Base-by-base conservation (phyloP, 2,329 filamentous ascomycete species). In the Chrysosporium queenslandicum region DNA sequence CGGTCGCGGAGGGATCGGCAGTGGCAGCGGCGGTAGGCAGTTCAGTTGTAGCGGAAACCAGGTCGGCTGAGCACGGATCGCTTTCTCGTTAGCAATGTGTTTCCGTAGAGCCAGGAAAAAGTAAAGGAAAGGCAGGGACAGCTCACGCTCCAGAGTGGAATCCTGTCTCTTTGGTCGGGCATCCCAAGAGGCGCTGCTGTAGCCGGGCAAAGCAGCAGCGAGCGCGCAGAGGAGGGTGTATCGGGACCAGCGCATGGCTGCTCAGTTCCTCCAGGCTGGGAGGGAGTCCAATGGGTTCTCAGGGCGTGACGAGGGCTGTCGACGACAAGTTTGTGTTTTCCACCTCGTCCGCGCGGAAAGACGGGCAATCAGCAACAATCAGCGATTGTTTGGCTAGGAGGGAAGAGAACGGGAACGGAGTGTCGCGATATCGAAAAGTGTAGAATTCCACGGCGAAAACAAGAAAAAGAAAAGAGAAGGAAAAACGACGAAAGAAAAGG, bases 211-310 rank as follows among this genome's bases (percentile, higher is more conserved):
- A 6, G 36, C 50, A 23, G 50, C 41, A 16, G 42, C 27, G 14
- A 40, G 6, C 12, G 43, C n/a, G 12, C 41, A 46, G 41, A 52
- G n/a, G 23, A 52, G 30, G 29, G 50, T 52, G 18, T 40, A 52
- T 16, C 50, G 50, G 4, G 43, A 47, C 50, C 41, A 52, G 8
- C 29, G 32, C 50, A 52, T 52, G 32, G 40, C 9, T 34, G 29
- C 9, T 23, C 29, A 25, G 3, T 23, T 14, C 4, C 36, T 30
- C 5, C 32, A 12, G 32, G 32, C 32, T n/a, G 5, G 32, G 32
- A n/a, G n/a, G n/a, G n/a, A n/a, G n/a, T n/a, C n/a, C n/a, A n/a
- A n/a, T n/a, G n/a, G n/a, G n/a, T n/a, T n/a, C n/a, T n/a, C n/a
- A n/a, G n/a, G n/a, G n/a, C n/a, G n/a, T n/a, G n/a, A n/a, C n/a